Percentiles rank a stretch among this genome's conserved stretches.
phyloP scores from a whole-genome alignment of 1,284 basidiomycete genomes.

The Ustilago hordei region DNA sequence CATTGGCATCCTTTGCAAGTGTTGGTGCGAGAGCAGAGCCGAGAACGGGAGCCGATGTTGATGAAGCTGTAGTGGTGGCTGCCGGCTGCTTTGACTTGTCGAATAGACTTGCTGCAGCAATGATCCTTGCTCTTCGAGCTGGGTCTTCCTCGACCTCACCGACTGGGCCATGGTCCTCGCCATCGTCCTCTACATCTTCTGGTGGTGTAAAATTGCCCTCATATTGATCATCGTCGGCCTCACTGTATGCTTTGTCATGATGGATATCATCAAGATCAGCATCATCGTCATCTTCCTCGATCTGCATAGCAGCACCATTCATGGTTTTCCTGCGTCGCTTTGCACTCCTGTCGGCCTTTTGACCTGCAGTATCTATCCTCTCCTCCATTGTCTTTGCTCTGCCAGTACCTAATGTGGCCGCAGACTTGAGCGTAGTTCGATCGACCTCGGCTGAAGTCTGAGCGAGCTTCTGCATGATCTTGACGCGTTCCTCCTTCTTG shows the following conservation, averaged over 20 bases:
- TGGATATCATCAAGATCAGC: conserved; percentile 44
- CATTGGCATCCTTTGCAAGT: conserved; percentile 58
- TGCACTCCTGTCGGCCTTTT: conserved; percentile 28
- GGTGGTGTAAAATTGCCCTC: conserved; percentile 34
- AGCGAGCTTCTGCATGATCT: conserved; percentile 65
- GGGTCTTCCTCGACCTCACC: conserved; percentile 53
- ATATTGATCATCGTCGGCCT: conserved; percentile 24
- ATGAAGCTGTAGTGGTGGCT: conserved; percentile 11
- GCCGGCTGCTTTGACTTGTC: conserved; percentile 26
- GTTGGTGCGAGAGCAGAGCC: conserved; percentile 35
- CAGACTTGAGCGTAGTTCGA: conserved; percentile 60
- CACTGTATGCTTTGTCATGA: not conserved
- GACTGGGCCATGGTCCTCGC: conserved; percentile 34
- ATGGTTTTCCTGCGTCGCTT: conserved; percentile 30
- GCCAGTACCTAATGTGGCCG: conserved; percentile 66
- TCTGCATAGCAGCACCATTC: conserved; percentile 47
- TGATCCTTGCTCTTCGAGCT: conserved; percentile 46
- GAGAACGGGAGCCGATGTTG: conserved; percentile 13
- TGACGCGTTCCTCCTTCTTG: conserved; percentile 66
- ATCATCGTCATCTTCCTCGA: conserved; percentile 61
- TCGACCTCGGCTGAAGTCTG: conserved; percentile 64
- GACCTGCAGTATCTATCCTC: conserved; percentile 55
- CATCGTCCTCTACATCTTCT: conserved; percentile 43
- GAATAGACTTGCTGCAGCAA: conserved; percentile 47
- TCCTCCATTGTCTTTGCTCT: conserved; percentile 56